phyloP scores from a whole-genome alignment of 441 rosid genomes.

The Erodium texanum region DNA sequence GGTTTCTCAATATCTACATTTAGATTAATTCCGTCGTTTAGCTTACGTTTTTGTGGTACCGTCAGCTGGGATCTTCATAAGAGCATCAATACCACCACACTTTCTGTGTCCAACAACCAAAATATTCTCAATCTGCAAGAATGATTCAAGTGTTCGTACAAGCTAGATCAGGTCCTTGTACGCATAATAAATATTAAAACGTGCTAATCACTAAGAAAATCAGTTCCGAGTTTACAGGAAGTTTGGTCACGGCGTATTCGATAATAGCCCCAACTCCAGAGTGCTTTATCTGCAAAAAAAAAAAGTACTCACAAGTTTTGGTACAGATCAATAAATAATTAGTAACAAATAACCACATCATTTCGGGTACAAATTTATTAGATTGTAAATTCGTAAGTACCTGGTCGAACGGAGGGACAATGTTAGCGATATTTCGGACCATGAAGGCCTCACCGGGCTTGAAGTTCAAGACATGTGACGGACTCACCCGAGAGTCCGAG shows the following conservation, averaged over 20 bases:
- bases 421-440: conserved; percentile 84
- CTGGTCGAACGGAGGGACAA: conserved; percentile 86
- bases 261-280: conserved; percentile 90
- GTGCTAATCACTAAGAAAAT: too few relatives aligned
- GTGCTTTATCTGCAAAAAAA: conserved; percentile 51
- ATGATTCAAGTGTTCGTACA: too few relatives aligned
- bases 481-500: conserved; percentile 97
- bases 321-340: too few relatives aligned
- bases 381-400: conserved; percentile 19
- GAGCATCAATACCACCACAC: conserved; percentile 90
- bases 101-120: conserved; percentile 86
- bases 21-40: too few relatives aligned
- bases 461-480: conserved; percentile 82
- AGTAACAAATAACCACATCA: too few relatives aligned
- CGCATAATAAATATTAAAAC: too few relatives aligned
- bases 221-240: conserved; percentile 41
- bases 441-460: conserved; percentile 94
- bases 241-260: conserved; percentile 90
- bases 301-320: too few relatives aligned
- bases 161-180: background rate
- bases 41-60: conserved; percentile 49
- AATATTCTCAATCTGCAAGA: conserved; percentile 65
- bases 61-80: conserved; percentile 70
- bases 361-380: too few relatives aligned
- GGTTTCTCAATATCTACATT: too few relatives aligned